Base-by-base conservation (phyloP, 2,329 filamentous ascomycete genomes). In the Trichoderma semiorbis region DNA sequence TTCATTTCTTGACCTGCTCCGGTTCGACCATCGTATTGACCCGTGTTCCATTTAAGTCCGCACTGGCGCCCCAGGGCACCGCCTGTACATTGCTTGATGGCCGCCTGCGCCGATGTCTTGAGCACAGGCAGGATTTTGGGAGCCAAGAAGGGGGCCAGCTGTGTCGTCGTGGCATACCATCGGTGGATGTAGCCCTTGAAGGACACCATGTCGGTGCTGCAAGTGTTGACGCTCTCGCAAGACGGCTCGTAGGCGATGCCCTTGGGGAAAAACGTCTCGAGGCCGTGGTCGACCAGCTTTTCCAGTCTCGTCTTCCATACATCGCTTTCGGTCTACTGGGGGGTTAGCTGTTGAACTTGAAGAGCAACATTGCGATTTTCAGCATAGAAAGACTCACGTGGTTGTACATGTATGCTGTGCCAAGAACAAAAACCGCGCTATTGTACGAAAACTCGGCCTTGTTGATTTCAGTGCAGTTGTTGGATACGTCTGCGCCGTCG, bases 391-490 rank as follows among this genome's bases (percentile, higher is more conserved):
- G 12, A 79, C 84, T 75, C 77, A 85, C 84, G 58, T 80, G 83
- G 75, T 91, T 91, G 78, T 90, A 92, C 88, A 92, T 89, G 76
- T 86, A 86, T 3, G 90, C 89, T 1, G 86, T 85, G 2, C 89
- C 90, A 36, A 86, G 83, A 5, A 90, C 76, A 72, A 86, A 88
- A 4, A 89, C 83, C 24, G 87, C 89, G 47, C 88, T 85, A 75
- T 88, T 89, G 78, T 90, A 89, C 0, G 88, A 87, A 81, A 88
- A 91, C 74, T 91, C 88, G 6, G 86, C 81, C 72, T 85, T 83
- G 78, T 88, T 86, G 73, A 88, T 82, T 60, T 83, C 79, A 28
- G 84, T 86, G 77, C 90, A 92, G 76, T 89, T 86, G 36, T 81
- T 79, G 36, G 79, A 79, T 14, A 86, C 83, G 72, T 87, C 82